Base-by-base conservation (phyloP, 2,329 filamentous ascomycete genomes). In the Cladobotryum protrusum region DNA sequence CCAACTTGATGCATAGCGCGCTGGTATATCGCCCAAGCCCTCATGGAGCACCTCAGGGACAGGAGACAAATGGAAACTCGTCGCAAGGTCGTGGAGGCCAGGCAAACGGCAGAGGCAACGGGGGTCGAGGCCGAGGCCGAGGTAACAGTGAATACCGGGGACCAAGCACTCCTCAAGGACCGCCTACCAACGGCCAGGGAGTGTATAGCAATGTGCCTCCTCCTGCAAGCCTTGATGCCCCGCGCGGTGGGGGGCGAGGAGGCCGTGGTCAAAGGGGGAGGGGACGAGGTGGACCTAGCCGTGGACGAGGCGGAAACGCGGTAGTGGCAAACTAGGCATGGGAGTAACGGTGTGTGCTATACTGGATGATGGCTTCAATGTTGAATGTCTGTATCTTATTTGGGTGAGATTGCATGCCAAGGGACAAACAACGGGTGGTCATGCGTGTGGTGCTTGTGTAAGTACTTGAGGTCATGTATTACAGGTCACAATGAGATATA, bases 161-260 rank as follows among this genome's bases (percentile, higher is more conserved):
- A 4, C 54, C 58, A 50, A 12, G 56, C 50, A 9, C 58, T 54
- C 39, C 50, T n/a, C 47, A 50, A 9, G 24, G 39, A 19, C 47
- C 52, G 7, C 17, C 45, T n/a, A 45, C 47, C 5, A 50, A 60
- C 17, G 59, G 60, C 52, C 59, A 60, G 42, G 52, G 48, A 6
- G 64, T 63, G 33, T 85, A 80, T 59, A 75, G 74, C 51, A 75
- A 75, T 14, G 78, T 84, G 7, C 80, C 81, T 29, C 85, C 84
- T 18, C 84, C 85, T 1, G 65, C 77, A 1, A 75, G 63, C 40
- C 66, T 86, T 12, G 75, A 84, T 54, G 59, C 68, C 15, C 61
- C 67, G 18, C 69, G 69, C 24, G 66, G 72, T 32, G 61, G 68
- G 33, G 61, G 68, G 36, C 67, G 70, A 4, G 67, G 69, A 32